A percentile compares a stretch with the other conserved stretches of the same genome.
phyloP scores from a whole-genome alignment of 1,284 basidiomycete species.

The Cryptococcus maquisensis region DNA sequence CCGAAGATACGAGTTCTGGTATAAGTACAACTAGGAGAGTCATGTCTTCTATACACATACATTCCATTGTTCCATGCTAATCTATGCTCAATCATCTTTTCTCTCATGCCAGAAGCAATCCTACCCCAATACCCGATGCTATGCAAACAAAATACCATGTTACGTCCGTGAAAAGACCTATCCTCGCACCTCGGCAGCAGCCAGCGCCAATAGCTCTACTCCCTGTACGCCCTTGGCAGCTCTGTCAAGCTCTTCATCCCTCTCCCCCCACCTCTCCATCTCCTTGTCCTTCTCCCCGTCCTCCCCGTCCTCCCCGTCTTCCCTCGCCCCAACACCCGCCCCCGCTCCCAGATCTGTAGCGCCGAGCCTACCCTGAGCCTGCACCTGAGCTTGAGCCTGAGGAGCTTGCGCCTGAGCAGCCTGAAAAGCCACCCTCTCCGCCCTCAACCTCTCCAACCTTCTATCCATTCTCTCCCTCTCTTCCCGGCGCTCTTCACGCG shows the following conservation, averaged over 20 bases:
- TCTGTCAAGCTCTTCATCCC: neutral
- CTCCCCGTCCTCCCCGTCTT: neutral
- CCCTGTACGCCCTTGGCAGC: neutral
- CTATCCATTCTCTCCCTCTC: neutral
- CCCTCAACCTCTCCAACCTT: neutral
- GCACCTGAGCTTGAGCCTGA: neutral
- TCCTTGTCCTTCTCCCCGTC: neutral
- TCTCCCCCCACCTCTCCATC: neutral
- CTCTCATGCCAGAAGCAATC: too few relatives aligned
- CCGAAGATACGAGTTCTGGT: neutral
- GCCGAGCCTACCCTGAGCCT: neutral
- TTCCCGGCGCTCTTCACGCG: neutral
- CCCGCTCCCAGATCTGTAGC: neutral
- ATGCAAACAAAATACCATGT: too few relatives aligned
- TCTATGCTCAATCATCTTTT: neutral
- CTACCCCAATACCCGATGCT: too few relatives aligned
- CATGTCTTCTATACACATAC: neutral
- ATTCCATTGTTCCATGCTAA: neutral
- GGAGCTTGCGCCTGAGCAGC: neutral
- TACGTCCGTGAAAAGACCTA: too few relatives aligned
- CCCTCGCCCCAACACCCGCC: neutral
- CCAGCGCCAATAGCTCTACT: conserved; percentile 1
- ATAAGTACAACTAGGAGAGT: neutral
- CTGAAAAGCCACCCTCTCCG: too few relatives aligned
- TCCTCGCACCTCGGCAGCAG: neutral